These are phyloP conservation scores for Herpetomonas tarakana DNA, from an alignment of 208 protist genomes.

Conservation along the genomic window DNA sequence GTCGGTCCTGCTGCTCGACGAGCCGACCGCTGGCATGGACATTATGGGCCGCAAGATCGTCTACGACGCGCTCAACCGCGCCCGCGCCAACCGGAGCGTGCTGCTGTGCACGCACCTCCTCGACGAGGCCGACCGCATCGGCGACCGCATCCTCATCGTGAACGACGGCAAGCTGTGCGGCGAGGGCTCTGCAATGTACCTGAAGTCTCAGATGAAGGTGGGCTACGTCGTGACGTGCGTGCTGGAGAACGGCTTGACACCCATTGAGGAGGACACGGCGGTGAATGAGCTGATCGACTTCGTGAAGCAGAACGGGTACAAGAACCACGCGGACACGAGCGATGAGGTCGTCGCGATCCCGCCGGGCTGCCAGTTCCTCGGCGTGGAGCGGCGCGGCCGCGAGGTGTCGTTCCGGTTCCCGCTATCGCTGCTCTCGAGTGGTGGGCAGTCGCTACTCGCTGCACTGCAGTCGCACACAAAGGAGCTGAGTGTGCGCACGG, in stretches of 20 bases:
- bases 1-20: conserved; percentile 81
- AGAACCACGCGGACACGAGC: conserved; percentile 7
- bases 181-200: conserved; percentile 66
- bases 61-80: conserved; percentile 63
- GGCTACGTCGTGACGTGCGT: conserved; percentile 78
- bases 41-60: conserved; percentile 59
- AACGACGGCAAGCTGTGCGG: conserved; percentile 59
- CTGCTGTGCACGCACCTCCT: conserved; percentile 91
- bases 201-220: conserved; percentile 72
- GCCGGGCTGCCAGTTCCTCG: conserved; percentile 33
- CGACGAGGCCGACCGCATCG: conserved; percentile 96
- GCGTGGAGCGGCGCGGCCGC: conserved; percentile 60
- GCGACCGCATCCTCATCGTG: conserved; percentile 93
- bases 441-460: conserved; percentile 45
- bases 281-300: conserved; percentile 44
- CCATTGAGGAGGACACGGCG: conserved; percentile 34
- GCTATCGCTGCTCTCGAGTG: conserved; percentile 37
- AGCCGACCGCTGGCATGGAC: conserved; percentile 93
- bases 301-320: conserved; percentile 47
- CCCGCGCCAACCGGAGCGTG: conserved; percentile 46
- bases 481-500: conserved; percentile 44
- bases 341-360: conserved; percentile 17
- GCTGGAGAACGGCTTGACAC: conserved; percentile 34
- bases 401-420: conserved; percentile 74
- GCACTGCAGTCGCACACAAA: conserved; percentile 30